A percentile compares a stretch with the other conserved stretches of the same genome.
Evolutionary conservation across 1,284 basidiomycete genomes (phyloP).

Genomic region (Somion occarium): DNA sequence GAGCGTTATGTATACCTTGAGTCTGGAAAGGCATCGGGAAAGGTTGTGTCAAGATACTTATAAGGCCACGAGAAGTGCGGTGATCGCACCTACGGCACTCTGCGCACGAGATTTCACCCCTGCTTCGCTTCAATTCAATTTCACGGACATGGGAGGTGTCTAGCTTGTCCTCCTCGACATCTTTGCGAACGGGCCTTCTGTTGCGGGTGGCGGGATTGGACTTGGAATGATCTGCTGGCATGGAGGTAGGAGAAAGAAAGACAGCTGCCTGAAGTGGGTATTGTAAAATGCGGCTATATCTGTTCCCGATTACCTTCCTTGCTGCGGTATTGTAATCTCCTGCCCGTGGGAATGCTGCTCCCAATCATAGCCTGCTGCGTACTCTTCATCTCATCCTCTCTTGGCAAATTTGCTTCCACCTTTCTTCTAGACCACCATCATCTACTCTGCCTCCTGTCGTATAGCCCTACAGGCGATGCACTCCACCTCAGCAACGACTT

Average conservation of each 20-base stretch:
- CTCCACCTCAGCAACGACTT: too few species aligned
- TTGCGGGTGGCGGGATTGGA: conserved; percentile 20
- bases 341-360: too few species aligned
- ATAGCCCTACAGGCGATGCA: too few species aligned
- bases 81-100: conserved; percentile 63
- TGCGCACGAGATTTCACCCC: conserved; percentile 67
- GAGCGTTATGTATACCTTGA: conserved; percentile 17
- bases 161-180: conserved; percentile 24
- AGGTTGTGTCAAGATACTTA: conserved; percentile 12
- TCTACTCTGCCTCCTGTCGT: too few species aligned
- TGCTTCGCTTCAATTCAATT: conserved; percentile 60
- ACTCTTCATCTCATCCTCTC: too few species aligned
- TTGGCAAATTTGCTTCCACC: too few species aligned
- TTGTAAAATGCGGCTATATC: conserved; percentile 9
- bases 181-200: conserved; percentile 22
- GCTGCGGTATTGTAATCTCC: conserved; percentile 6
- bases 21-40: conserved; percentile 12
- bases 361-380: too few species aligned
- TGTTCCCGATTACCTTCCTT: conserved; percentile 2
- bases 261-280: conserved; percentile 13
- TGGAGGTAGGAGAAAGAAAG: conserved; percentile 19
- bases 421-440: too few species aligned
- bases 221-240: conserved; percentile 30
- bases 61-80: conserved; percentile 18
- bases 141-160: conserved; percentile 32